Conservation (phyloP, 345 rosid genomes). For the Dipteronia sinensis region DNA sequence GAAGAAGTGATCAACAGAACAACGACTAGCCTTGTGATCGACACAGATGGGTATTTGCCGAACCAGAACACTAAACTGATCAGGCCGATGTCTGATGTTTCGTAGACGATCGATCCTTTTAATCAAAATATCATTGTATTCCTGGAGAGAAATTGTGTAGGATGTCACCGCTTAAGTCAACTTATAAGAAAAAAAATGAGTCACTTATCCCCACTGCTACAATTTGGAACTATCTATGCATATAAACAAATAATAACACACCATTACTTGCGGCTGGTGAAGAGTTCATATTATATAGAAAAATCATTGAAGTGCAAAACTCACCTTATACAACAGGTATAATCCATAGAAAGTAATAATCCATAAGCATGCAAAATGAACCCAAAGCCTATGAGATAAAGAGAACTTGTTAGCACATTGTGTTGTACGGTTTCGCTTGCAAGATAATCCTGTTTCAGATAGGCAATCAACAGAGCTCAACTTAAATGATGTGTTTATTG, state of each 20-base stretch:
- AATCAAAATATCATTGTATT: constrained; percentile 61
- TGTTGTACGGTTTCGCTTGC: not conserved
- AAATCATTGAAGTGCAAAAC: constrained; percentile 11
- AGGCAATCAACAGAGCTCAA: not conserved
- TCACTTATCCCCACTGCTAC: constrained; percentile 18
- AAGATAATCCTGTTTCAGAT: not conserved
- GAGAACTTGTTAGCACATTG: not conserved
- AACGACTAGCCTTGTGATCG: constrained; percentile 55
- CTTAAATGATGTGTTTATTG: not conserved
- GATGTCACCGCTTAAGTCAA: constrained; percentile 35
- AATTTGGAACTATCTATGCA: constrained; percentile 13
- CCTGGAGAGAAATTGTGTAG: constrained; percentile 58
- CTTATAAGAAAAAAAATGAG: constrained; percentile 19
- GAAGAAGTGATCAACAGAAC: constrained; percentile 82
- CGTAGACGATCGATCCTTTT: constrained; percentile 62
- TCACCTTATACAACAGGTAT: constrained; percentile 69
- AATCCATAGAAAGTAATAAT: constrained; percentile 72
- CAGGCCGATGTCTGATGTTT: constrained; percentile 58
- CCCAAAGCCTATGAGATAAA: constrained; percentile 73
- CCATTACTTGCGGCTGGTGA: constrained; percentile 11
- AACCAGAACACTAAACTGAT: constrained; percentile 78
- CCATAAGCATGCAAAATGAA: constrained; percentile 84
- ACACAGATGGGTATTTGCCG: constrained; percentile 70
- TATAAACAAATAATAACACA: not conserved
- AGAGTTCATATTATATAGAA: not conserved